Conservation (phyloP, 2,329 filamentous ascomycete species). For the Dactylonectria estremocensis region DNA sequence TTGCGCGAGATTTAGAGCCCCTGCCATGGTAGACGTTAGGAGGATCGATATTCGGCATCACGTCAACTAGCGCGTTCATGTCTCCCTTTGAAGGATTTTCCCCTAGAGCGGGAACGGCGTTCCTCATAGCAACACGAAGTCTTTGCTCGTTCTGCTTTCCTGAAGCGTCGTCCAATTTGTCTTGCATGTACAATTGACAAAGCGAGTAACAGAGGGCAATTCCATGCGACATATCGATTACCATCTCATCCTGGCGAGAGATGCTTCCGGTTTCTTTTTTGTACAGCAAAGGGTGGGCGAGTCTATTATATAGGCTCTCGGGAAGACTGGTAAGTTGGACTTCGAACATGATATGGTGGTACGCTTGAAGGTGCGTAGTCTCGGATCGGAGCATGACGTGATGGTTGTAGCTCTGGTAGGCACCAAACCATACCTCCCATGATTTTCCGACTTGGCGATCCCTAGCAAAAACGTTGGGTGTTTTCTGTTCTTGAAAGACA, state of each 20-base stretch:
- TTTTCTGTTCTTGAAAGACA: background rate
- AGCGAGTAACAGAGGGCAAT: slow-evolving; percentile 21
- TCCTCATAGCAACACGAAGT: background rate
- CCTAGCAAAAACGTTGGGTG: background rate
- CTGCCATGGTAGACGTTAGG: no score
- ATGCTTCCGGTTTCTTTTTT: no score
- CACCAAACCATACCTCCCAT: background rate
- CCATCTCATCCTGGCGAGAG: slow-evolving; percentile 1
- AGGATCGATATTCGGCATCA: background rate
- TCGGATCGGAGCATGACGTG: background rate
- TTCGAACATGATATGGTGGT: slow-evolving; percentile 27
- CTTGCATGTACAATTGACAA: slow-evolving; percentile 22
- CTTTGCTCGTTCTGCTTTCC: background rate
- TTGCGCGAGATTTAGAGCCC: background rate
- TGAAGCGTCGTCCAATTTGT: background rate
- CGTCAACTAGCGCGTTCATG: background rate
- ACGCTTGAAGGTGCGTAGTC: background rate
- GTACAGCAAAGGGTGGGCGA: no score
- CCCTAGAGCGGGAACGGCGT: background rate
- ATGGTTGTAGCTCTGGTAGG: background rate
- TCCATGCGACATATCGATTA: slow-evolving; percentile 30
- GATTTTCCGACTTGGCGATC: background rate
- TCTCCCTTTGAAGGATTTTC: background rate
- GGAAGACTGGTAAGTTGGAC: no score
- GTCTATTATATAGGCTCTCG: no score